These are phyloP conservation scores for Tillandsia leiboldiana DNA, from an alignment of 176 grass and related monocot genomes.

Conservation along the genomic window DNA sequence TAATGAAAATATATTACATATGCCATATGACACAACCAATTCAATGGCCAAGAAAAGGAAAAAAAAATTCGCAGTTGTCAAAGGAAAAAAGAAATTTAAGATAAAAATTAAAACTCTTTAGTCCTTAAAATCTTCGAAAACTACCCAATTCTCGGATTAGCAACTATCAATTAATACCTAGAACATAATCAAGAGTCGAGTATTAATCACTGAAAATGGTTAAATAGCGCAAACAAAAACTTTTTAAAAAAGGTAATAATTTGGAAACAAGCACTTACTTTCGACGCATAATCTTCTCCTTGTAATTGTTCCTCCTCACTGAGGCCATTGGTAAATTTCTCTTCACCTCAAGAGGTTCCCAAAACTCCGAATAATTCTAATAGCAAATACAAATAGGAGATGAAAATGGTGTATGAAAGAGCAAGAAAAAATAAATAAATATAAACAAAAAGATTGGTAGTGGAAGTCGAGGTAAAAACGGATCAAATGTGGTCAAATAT, in stretches of 20 bases:
- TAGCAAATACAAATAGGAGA: too few relatives aligned
- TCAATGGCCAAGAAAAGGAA: background rate
- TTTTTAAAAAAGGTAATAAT: background rate
- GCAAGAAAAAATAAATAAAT: too few relatives aligned
- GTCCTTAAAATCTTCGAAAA: background rate
- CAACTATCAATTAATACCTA: background rate
- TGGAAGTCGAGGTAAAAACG: too few relatives aligned
- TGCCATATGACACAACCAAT: conserved; percentile 10
- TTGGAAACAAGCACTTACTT: conserved; percentile 41
- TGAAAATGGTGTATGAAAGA: too few relatives aligned
- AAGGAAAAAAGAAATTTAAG: background rate
- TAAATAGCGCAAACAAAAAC: background rate
- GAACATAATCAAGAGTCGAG: background rate
- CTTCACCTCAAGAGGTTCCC: too few relatives aligned
- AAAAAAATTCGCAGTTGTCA: background rate
- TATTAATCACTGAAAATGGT: background rate
- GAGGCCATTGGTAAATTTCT: conserved; percentile 37
- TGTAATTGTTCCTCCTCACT: conserved; percentile 76
- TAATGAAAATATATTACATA: conserved; percentile 1
- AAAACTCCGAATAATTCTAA: too few relatives aligned
- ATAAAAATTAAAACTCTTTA: background rate
- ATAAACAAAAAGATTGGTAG: too few relatives aligned
- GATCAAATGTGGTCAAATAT: too few relatives aligned
- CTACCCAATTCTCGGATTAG: background rate
- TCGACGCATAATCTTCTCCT: conserved; percentile 75